phyloP scores from a whole-genome alignment of 371 early-diverging fungal genomes.

The Mortierella sp. region DNA sequence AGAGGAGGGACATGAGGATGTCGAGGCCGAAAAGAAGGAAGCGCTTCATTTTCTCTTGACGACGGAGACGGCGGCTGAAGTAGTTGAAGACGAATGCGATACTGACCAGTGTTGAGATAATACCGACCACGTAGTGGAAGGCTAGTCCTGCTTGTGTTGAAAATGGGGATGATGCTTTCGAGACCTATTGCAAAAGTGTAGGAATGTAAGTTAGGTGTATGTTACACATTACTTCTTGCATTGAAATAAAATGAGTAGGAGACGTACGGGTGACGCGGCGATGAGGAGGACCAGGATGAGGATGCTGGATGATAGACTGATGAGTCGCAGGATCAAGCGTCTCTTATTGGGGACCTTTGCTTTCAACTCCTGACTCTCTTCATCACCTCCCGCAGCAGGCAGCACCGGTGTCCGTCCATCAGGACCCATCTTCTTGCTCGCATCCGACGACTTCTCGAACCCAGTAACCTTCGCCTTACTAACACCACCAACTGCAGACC shows the following conservation, averaged over 20 bases:
- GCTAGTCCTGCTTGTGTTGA: conserved; percentile 35
- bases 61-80: conserved; percentile 62
- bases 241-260: background rate
- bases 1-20: conserved; percentile 63
- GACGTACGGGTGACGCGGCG: conserved; percentile 48
- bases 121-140: conserved; percentile 60
- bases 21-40: conserved; percentile 64
- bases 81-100: conserved; percentile 62
- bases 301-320: conserved; percentile 36
- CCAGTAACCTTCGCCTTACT: background rate
- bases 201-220: background rate
- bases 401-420: background rate
- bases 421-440: background rate
- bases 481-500: conserved; percentile 18
- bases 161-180: conserved; percentile 40
- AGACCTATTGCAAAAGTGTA: conserved; percentile 19
- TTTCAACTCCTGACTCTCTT: conserved; percentile 6
- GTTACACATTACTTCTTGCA: background rate
- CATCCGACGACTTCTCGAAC: conserved; percentile 3
- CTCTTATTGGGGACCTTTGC: conserved; percentile 42
- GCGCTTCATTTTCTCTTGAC: conserved; percentile 63
- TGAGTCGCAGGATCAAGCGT: conserved; percentile 41
- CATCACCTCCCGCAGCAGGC: background rate
- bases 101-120: conserved; percentile 65
- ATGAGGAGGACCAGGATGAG: conserved; percentile 31